Conservation (phyloP, 768 basidiomycete species). For the Sporobolomyces pararoseus region DNA sequence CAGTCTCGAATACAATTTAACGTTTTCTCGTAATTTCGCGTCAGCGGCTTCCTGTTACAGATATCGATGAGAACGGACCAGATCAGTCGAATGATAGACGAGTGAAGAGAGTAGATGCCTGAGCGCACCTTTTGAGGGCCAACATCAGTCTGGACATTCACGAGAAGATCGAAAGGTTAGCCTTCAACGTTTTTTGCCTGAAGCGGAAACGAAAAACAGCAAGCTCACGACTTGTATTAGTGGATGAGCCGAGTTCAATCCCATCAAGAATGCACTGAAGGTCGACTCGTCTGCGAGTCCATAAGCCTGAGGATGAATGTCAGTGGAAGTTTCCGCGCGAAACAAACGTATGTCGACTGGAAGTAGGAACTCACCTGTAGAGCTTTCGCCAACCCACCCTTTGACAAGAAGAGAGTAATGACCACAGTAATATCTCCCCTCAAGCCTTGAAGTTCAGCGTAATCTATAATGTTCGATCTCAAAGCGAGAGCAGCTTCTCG, state of each 20-base stretch:
- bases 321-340: background rate
- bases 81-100: too few relatives aligned
- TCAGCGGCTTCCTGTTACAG: constrained; percentile 38
- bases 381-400: constrained; percentile 1
- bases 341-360: too few relatives aligned
- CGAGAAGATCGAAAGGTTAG: background rate
- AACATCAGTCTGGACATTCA: constrained; percentile 23
- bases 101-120: background rate
- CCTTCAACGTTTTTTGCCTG: background rate
- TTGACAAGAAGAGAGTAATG: constrained; percentile 24
- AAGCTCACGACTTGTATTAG: constrained; percentile 22
- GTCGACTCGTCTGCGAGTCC: constrained; percentile 26
- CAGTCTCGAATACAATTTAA: constrained; percentile 25
- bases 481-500: constrained; percentile 26
- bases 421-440: constrained; percentile 4
- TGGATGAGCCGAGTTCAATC: constrained; percentile 29
- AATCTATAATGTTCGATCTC: constrained; percentile 14
- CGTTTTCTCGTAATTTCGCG: constrained; percentile 23
- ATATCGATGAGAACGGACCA: background rate
- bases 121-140: constrained; percentile 18
- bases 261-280: constrained; percentile 27
- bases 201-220: background rate
- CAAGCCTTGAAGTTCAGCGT: constrained; percentile 19
- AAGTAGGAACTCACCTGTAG: constrained; percentile 8
- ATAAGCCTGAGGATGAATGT: background rate